These are phyloP conservation scores for Lablab purpureus DNA, from an alignment of 306 rosid genomes.

Conservation along the genomic window DNA sequence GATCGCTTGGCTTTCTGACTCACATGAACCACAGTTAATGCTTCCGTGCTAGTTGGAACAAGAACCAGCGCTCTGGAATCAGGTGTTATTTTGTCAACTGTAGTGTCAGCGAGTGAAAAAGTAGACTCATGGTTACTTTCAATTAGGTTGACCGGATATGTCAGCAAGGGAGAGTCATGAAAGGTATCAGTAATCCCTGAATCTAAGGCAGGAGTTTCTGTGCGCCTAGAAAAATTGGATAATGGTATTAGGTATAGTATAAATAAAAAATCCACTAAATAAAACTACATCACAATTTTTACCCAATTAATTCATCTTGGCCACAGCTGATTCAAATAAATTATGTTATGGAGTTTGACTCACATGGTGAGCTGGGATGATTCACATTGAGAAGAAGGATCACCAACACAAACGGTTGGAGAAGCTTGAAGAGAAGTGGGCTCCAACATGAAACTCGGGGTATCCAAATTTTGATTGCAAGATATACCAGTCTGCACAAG, in stretches of 20 bases:
- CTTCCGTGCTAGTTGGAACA: conserved; percentile 64
- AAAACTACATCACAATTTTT: conserved; percentile 18
- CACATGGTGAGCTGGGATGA: conserved; percentile 64
- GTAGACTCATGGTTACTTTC: conserved; percentile 60
- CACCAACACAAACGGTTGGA: conserved; percentile 54
- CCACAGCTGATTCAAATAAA: conserved; percentile 31
- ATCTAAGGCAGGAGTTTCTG: conserved; percentile 60
- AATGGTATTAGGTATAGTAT: conserved; percentile 34
- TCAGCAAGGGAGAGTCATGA: conserved; percentile 58
- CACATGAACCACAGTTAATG: conserved; percentile 78
- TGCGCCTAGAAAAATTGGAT: conserved; percentile 62
- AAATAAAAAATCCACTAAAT: not conserved
- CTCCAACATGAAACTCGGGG: conserved; percentile 82
- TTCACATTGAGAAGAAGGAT: conserved; percentile 65
- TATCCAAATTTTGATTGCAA: conserved; percentile 73
- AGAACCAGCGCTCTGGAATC: conserved; percentile 78
- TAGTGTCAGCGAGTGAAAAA: conserved; percentile 61
- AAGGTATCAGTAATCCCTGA: conserved; percentile 57
- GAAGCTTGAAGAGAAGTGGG: conserved; percentile 62
- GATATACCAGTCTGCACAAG: conserved; percentile 86
- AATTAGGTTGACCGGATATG: conserved; percentile 52
- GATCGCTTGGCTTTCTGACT: conserved; percentile 72
- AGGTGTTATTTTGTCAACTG: conserved; percentile 53
- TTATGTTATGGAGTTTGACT: conserved; percentile 32
- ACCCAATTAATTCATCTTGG: not conserved